These are phyloP conservation scores for Aspergillus unguis DNA, from an alignment of 2,329 filamentous ascomycete species.

Conservation along the genomic window DNA sequence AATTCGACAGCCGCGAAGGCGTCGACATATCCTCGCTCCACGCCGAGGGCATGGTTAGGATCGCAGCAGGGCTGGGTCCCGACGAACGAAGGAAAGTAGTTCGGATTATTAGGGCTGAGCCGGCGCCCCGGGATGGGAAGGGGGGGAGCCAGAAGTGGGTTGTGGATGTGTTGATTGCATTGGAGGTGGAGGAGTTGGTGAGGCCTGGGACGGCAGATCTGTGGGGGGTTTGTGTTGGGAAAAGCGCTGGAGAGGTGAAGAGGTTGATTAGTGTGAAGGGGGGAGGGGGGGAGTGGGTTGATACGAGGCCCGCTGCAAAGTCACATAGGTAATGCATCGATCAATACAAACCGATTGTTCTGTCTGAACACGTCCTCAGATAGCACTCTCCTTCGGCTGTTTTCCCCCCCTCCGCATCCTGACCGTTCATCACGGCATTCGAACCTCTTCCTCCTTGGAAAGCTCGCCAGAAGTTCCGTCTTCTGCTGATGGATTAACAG, in stretches of 20 bases:
- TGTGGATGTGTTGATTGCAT: slow-evolving; percentile 22
- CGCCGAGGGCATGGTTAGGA: slow-evolving; percentile 22
- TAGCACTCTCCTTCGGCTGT: too few species aligned
- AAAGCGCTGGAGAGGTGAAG: slow-evolving; percentile 9
- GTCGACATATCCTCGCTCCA: slow-evolving; percentile 21
- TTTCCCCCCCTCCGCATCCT: too few species aligned
- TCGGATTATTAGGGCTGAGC: slow-evolving; percentile 17
- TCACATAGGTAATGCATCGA: too few species aligned
- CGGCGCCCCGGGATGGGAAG: slow-evolving; percentile 20
- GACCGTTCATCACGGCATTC: too few species aligned
- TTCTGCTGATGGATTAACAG: too few species aligned
- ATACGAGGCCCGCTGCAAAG: background rate
- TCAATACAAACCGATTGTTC: too few species aligned
- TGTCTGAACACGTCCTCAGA: too few species aligned
- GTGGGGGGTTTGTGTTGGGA: slow-evolving; percentile 25
- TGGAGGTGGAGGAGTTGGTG: slow-evolving; percentile 28
- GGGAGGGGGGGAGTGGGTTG: background rate
- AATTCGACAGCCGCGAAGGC: slow-evolving; percentile 21
- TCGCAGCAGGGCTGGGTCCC: slow-evolving; percentile 16
- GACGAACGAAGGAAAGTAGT: slow-evolving; percentile 20
- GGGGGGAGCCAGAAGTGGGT: slow-evolving; percentile 26
- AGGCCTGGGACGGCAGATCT: slow-evolving; percentile 21
- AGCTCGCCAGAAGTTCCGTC: too few species aligned
- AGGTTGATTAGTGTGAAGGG: background rate
- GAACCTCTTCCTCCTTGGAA: too few species aligned